Base-by-base conservation (phyloP, 1,284 basidiomycete genomes). In the Ganoderma sinense region DNA sequence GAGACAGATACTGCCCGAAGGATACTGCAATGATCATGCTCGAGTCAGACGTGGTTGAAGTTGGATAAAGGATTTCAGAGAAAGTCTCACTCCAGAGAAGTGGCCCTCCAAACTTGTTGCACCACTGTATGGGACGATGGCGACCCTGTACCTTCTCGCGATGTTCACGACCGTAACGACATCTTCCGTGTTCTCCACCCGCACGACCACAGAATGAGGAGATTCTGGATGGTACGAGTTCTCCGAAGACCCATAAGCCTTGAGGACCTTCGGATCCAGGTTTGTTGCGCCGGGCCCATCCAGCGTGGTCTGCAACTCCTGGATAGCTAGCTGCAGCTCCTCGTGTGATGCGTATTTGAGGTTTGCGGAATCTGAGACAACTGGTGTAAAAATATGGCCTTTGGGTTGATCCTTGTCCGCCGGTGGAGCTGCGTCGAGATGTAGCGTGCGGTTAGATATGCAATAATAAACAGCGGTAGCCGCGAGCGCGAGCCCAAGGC, bases 211-310 rank as follows among this genome's bases (percentile, higher is more conserved):
- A 4, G 89, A 85, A 72, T 92, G 91, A 2, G 53, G 85, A n/a
- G 86, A 87, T 61, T 84, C 81, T 4, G 89, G 87, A 75, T 90
- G 90, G 75, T 92, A 91, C 0, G 90, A 90, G 73, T 91, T 88
- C 70, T 89, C 87, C 0, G 91, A 92, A 40, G 87, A 90, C 3
- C 91, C 91, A 69, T 91, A 85, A 36, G 83, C 83, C 65, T 82
- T 80, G 62, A 92, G 78, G 11, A 82, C 79, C 36, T 86, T 82
- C 10, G 83, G 80, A 71, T 89, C 85, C 2, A 88, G 89, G 56
- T 82, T 81, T 33, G 92, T 86, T 18, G 80, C 76, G 33, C 83
- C 79, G 55, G 82, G 75, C 20, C 78, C 82, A 0, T 88, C 84
- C 68, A 93, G 83, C 5, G 82, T 81, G 14, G 77, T 73, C 16